These are phyloP conservation scores for Salix dunnii DNA, from an alignment of 345 rosid genomes.

Conservation along the genomic window DNA sequence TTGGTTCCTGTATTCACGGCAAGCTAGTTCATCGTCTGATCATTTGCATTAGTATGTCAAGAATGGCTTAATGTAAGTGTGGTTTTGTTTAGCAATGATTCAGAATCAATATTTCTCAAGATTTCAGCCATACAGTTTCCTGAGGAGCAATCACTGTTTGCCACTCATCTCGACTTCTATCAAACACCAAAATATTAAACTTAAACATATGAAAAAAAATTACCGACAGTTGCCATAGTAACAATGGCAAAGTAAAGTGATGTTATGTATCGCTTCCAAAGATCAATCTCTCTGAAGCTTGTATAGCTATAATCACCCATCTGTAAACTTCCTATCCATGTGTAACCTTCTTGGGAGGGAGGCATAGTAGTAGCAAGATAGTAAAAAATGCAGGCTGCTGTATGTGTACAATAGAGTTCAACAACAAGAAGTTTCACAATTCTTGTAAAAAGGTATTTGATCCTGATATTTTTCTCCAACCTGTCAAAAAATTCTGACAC, in stretches of 20 bases:
- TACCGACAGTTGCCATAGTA: slow-evolving; percentile 94
- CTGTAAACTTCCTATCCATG: slow-evolving; percentile 90
- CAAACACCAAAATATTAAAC: not conserved
- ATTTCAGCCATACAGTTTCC: too few relatives aligned
- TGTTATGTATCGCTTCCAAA: slow-evolving; percentile 67
- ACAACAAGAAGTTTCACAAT: slow-evolving; percentile 82
- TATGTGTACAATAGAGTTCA: slow-evolving; percentile 82
- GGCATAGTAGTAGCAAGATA: slow-evolving; percentile 89
- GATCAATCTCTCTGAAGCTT: slow-evolving; percentile 64
- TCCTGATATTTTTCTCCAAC: slow-evolving; percentile 77
- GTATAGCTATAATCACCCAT: slow-evolving; percentile 65
- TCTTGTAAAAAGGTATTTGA: slow-evolving; percentile 75
- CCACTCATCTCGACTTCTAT: not conserved
- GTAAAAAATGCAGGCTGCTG: slow-evolving; percentile 90
- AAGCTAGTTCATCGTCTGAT: too few relatives aligned
- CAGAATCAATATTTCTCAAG: too few relatives aligned
- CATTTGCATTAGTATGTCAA: too few relatives aligned
- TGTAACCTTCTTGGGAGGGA: slow-evolving; percentile 64
- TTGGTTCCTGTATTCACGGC: too few relatives aligned
- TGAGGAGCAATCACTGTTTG: not conserved
- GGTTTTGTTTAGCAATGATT: too few relatives aligned
- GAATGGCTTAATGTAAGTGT: too few relatives aligned
- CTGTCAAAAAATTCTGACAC: slow-evolving; percentile 63
- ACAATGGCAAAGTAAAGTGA: slow-evolving; percentile 82
- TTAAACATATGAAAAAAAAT: not conserved